phyloP scores from a whole-genome alignment of 768 basidiomycete genomes.

The Leccinum subgranulosum region DNA sequence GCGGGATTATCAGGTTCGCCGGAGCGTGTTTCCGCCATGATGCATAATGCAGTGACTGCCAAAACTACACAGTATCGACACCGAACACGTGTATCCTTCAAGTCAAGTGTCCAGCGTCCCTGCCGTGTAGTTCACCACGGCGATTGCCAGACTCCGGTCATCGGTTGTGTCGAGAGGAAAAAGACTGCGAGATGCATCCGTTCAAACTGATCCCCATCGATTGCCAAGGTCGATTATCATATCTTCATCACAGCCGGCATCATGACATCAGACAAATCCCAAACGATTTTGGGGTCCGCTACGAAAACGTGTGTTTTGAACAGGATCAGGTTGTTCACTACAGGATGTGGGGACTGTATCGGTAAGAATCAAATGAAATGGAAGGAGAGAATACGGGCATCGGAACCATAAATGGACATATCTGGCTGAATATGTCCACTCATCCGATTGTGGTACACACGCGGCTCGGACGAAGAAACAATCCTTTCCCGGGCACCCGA shows the following conservation, averaged over 20 bases:
- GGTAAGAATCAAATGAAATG: not conserved
- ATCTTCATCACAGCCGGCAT: slow-evolving; percentile 1
- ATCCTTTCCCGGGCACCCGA: slow-evolving; percentile 4
- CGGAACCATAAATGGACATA: not conserved
- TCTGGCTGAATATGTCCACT: not conserved
- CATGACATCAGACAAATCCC: slow-evolving; percentile 22
- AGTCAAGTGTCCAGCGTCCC: not conserved
- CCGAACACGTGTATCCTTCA: slow-evolving; percentile 7
- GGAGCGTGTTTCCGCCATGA: not conserved
- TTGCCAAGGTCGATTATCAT: slow-evolving; percentile 3
- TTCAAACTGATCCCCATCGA: slow-evolving; percentile 11
- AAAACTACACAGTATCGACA: not conserved
- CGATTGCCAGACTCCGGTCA: not conserved
- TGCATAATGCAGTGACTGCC: not conserved
- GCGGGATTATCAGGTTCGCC: slow-evolving; percentile 4
- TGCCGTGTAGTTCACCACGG: not conserved
- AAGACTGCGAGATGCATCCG: not conserved
- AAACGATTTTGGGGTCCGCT: slow-evolving; percentile 12
- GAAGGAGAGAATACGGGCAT: not conserved
- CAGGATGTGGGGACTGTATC: not conserved
- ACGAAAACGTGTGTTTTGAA: slow-evolving; percentile 6
- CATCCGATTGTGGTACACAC: not conserved
- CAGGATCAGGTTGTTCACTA: not conserved
- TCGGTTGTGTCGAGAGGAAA: not conserved
- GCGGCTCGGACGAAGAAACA: not conserved